Evolutionary conservation across 306 rosid species (phyloP).

Genomic region (Dalbergia cochinchinensis): DNA sequence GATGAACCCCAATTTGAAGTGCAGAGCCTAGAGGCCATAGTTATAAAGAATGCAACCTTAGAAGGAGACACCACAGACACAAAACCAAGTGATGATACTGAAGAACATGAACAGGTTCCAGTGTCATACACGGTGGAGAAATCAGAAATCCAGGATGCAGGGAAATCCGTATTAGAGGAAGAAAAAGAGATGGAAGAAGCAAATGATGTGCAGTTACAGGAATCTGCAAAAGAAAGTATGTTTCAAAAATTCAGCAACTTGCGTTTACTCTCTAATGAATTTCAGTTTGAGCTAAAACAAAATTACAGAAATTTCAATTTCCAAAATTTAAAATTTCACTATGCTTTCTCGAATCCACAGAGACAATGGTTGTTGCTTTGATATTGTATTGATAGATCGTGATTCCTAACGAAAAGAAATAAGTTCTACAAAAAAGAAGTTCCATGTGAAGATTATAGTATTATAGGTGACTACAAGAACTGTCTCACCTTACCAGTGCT

Average conservation of each 20-base stretch:
- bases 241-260: neutral
- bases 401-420: neutral
- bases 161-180: neutral
- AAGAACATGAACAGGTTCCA: neutral
- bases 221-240: neutral
- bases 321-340: neutral
- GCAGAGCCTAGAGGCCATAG: neutral
- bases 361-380: neutral
- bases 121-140: neutral
- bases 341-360: neutral
- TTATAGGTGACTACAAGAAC: neutral
- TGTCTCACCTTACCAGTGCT: neutral
- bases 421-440: neutral
- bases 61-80: neutral
- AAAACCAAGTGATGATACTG: neutral
- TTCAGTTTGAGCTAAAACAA: neutral
- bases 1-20: conserved; percentile 16
- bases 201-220: neutral
- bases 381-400: neutral
- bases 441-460: neutral
- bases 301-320: neutral
- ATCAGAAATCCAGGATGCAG: neutral
- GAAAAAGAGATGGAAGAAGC: neutral
- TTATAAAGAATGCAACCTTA: neutral
- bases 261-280: neutral